These are phyloP conservation scores for Globisporangium ultimum DNA, from an alignment of 352 stramenopile genomes.

Conservation along the genomic window DNA sequence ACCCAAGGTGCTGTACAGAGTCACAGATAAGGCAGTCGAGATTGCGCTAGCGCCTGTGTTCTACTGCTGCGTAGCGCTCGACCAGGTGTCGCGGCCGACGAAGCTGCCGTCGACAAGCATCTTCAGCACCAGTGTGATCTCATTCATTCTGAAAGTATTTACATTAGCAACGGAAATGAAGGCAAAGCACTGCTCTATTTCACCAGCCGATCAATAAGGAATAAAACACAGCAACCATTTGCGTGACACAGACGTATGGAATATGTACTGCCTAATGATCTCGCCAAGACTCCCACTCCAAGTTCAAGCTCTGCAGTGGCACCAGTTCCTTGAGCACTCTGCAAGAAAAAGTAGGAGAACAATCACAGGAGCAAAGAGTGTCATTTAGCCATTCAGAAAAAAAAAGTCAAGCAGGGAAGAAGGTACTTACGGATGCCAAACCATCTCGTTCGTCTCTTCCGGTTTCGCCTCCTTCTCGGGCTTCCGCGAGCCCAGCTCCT, in stretches of 20 bases:
- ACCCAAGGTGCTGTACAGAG: constrained; percentile 2
- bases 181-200: constrained; percentile 8
- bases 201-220: too few relatives aligned
- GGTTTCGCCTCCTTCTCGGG: constrained; percentile 55
- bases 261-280: constrained; percentile 39
- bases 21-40: constrained; percentile 25
- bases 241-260: background rate
- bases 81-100: constrained; percentile 17
- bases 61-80: constrained; percentile 36
- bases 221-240: too few relatives aligned
- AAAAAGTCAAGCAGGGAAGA: background rate
- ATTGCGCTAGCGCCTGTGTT: constrained; percentile 40
- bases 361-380: background rate
- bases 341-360: background rate
- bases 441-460: constrained; percentile 69
- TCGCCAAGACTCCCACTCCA: constrained; percentile 82
- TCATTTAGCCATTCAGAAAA: background rate
- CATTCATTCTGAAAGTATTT: constrained; percentile 39
- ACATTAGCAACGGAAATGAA: constrained; percentile 14
- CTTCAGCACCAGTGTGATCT: constrained; percentile 38
- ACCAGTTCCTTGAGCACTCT: constrained; percentile 77
- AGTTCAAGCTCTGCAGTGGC: constrained; percentile 70
- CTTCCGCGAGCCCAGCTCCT: constrained; percentile 47
- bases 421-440: constrained; percentile 81
- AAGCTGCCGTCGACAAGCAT: constrained; percentile 25